phyloP scores from a whole-genome alignment of 2,329 filamentous ascomycete species.

The Pseudogymnoascus sp. region DNA sequence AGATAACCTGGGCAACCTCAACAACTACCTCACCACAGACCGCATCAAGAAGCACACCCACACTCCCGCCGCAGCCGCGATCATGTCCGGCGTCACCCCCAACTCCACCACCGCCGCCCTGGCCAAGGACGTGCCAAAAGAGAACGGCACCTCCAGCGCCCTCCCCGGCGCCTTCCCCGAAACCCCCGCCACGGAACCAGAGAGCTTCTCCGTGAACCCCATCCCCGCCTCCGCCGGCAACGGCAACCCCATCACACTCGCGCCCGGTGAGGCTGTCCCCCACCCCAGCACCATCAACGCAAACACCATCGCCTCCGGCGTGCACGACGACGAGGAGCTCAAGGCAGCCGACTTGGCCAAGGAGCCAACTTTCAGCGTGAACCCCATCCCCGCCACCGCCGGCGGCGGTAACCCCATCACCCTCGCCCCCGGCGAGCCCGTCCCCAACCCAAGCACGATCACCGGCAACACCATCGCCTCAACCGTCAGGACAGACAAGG shows the following conservation, averaged over 20 bases:
- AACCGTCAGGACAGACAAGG: slow-evolving; percentile 70
- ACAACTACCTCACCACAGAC: slow-evolving; percentile 79
- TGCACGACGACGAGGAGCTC: slow-evolving; percentile 75
- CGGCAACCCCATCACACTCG: slow-evolving; percentile 73
- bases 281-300: slow-evolving; percentile 51
- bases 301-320: slow-evolving; percentile 54
- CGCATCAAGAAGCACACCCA: slow-evolving; percentile 46
- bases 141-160: slow-evolving; percentile 38
- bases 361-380: slow-evolving; percentile 45
- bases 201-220: slow-evolving; percentile 45
- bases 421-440: slow-evolving; percentile 69
- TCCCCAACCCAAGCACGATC: slow-evolving; percentile 58
- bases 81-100: slow-evolving; percentile 60
- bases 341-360: slow-evolving; percentile 40
- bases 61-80: slow-evolving; percentile 36
- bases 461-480: slow-evolving; percentile 59
- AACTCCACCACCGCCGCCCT: slow-evolving; percentile 63
- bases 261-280: slow-evolving; percentile 74
- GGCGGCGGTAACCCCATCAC: slow-evolving; percentile 70
- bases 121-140: slow-evolving; percentile 57
- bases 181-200: slow-evolving; percentile 48
- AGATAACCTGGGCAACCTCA: slow-evolving; percentile 76
- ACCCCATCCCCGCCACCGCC: slow-evolving; percentile 53
- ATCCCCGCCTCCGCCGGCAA: slow-evolving; percentile 53
- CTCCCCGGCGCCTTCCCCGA: slow-evolving; percentile 63